Percentiles rank a stretch among this genome's conserved stretches.
Conservation (phyloP, 129 eudicot species). For the Centaurea solstitialis region DNA sequence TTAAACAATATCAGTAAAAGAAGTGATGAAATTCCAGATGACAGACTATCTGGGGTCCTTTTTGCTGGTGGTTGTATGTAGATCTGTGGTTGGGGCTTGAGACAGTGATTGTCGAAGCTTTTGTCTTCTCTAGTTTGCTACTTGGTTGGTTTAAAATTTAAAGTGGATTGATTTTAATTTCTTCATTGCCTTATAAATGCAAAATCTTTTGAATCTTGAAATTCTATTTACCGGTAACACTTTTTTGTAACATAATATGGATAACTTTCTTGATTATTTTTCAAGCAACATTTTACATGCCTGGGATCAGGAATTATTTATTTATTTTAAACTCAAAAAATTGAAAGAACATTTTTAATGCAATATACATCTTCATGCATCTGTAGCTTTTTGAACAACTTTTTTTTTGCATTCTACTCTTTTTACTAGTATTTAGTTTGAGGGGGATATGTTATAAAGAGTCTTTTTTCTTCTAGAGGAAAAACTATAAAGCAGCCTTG, state of each 20-base stretch:
- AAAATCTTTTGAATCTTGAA: neutral
- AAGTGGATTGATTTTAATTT: neutral
- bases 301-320: neutral
- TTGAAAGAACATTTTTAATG: neutral
- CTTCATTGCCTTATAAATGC: neutral
- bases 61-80: neutral
- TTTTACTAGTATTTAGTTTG: neutral
- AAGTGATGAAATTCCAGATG: neutral
- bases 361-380: neutral
- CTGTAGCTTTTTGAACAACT: neutral
- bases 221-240: neutral
- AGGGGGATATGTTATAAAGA: neutral
- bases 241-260: neutral
- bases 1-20: neutral
- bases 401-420: constrained; percentile 1
- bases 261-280: neutral
- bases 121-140: neutral
- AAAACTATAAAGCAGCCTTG: neutral
- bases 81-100: neutral
- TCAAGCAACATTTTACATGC: neutral
- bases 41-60: neutral
- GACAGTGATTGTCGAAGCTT: neutral
- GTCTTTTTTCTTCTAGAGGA: neutral
- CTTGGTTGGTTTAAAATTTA: neutral
- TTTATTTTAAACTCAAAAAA: neutral